Conservation (phyloP, 192 early-diverging fungal genomes). For the Obelidium mucronatum region DNA sequence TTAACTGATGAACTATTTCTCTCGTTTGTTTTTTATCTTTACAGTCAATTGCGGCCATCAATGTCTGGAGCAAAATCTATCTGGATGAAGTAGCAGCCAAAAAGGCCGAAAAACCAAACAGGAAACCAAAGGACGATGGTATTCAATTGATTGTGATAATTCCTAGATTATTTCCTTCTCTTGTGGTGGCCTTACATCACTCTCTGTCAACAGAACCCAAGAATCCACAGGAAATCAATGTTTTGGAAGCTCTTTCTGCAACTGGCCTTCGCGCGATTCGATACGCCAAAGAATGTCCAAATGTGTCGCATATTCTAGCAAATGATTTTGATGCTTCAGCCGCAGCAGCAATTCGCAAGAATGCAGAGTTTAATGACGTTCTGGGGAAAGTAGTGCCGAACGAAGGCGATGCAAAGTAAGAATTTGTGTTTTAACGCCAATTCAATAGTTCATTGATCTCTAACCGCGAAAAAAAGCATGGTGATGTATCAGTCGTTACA, state of each 20-base stretch:
- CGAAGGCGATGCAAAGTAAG: slow-evolving; percentile 85
- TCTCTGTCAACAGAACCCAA: slow-evolving; percentile 12
- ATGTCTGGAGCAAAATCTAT: slow-evolving; percentile 83
- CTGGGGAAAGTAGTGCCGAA: slow-evolving; percentile 79
- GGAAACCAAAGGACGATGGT: slow-evolving; percentile 7
- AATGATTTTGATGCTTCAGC: slow-evolving; percentile 94
- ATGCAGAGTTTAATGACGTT: slow-evolving; percentile 84
- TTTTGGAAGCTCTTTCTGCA: slow-evolving; percentile 95
- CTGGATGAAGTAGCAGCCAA: slow-evolving; percentile 27
- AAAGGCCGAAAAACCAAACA: slow-evolving; percentile 28
- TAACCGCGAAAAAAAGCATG: slow-evolving; percentile 29
- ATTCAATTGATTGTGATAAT: too few species aligned
- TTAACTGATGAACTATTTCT: slow-evolving; percentile 6
- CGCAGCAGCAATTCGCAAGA: slow-evolving; percentile 85
- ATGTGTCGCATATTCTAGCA: slow-evolving; percentile 79
- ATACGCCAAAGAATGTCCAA: slow-evolving; percentile 93
- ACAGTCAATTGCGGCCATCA: slow-evolving; percentile 95
- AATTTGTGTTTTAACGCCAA: background rate
- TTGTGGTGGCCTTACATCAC: too few species aligned
- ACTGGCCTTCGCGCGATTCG: slow-evolving; percentile 94
- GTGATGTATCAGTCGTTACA: slow-evolving; percentile 55
- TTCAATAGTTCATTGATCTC: too few species aligned
- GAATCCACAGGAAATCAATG: slow-evolving; percentile 42
- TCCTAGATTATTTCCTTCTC: too few species aligned
- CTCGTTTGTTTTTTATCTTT: too few species aligned